Conservation (phyloP, 805 yeast species). For the Groenewaldozyma salmanticensis region DNA sequence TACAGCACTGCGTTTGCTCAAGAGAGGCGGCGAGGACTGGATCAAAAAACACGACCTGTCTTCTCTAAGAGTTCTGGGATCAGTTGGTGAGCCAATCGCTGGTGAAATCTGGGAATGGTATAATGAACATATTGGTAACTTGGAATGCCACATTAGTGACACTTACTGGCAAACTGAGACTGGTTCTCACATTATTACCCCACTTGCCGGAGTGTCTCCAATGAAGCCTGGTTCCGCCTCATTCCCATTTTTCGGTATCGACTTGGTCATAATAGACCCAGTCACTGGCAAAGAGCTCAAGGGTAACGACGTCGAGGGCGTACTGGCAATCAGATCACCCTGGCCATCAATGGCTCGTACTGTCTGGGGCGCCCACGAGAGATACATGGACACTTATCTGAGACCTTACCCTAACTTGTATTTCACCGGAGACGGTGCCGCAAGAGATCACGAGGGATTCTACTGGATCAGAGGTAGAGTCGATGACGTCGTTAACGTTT, state of each 20-base stretch:
- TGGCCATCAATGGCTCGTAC: slow-evolving; percentile 99
- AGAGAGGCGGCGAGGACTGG: slow-evolving; percentile 79
- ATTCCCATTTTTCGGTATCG: slow-evolving; percentile 91
- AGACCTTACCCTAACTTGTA: slow-evolving; percentile 88
- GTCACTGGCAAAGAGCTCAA: slow-evolving; percentile 74
- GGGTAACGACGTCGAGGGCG: slow-evolving; percentile 94
- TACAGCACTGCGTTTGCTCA: slow-evolving; percentile 87
- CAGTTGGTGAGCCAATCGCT: slow-evolving; percentile 98
- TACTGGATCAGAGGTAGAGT: slow-evolving; percentile 98
- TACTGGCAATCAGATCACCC: slow-evolving; percentile 74
- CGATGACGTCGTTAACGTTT: slow-evolving; percentile 95
- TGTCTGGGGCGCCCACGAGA: slow-evolving; percentile 77
- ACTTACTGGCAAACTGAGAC: slow-evolving; percentile 99
- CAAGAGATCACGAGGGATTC: slow-evolving; percentile 91
- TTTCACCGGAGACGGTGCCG: slow-evolving; percentile 99
- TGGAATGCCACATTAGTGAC: slow-evolving; percentile 82
- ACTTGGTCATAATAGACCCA: slow-evolving; percentile 87
- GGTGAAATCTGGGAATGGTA: slow-evolving; percentile 99
- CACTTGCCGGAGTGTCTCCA: slow-evolving; percentile 89
- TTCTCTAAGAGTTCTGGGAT: slow-evolving; percentile 85
- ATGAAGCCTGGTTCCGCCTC: slow-evolving; percentile 98
- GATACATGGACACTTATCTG: slow-evolving; percentile 85
- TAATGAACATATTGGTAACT: slow-evolving; percentile 82
- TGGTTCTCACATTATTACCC: slow-evolving; percentile 90
- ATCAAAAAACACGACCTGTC: slow-evolving; percentile 75